Conservation (phyloP, 208 protist species). For the Lotmaria passim region DNA sequence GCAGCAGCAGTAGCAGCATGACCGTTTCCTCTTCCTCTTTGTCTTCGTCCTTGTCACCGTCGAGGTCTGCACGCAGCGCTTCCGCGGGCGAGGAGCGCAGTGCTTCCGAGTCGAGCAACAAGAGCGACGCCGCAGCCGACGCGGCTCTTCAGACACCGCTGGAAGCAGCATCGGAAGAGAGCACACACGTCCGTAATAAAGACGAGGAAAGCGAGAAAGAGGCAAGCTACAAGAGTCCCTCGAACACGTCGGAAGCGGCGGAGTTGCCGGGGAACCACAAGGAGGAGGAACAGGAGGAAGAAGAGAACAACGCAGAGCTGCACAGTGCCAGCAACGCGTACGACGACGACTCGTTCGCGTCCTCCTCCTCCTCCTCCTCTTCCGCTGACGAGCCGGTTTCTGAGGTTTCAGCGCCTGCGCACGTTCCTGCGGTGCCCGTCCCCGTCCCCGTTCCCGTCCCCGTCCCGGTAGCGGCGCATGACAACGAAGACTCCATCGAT, state of each 20-base stretch:
- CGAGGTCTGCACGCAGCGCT: neutral
- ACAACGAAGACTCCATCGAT: neutral
- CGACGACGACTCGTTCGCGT: neutral
- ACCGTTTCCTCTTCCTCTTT: neutral
- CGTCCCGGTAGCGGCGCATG: neutral
- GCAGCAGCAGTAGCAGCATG: constrained; percentile 13
- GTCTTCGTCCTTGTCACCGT: neutral
- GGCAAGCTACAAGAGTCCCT: neutral
- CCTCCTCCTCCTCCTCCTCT: constrained; percentile 5
- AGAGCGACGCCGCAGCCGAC: neutral
- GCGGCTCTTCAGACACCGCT: neutral
- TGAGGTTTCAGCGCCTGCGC: no score
- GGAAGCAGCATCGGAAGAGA: neutral
- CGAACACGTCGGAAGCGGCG: neutral
- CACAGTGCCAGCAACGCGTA: neutral
- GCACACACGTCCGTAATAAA: neutral
- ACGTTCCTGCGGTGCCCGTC: neutral
- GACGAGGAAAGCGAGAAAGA: neutral
- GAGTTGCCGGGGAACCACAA: no score
- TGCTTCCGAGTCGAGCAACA: neutral
- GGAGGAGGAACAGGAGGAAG: neutral
- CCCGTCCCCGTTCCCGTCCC: neutral
- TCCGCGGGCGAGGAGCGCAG: neutral
- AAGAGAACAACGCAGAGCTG: neutral
- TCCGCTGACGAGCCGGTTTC: neutral